Evolutionary conservation across 176 grass and related monocot species (phyloP).

Genomic region (Saccharum officinarum): DNA sequence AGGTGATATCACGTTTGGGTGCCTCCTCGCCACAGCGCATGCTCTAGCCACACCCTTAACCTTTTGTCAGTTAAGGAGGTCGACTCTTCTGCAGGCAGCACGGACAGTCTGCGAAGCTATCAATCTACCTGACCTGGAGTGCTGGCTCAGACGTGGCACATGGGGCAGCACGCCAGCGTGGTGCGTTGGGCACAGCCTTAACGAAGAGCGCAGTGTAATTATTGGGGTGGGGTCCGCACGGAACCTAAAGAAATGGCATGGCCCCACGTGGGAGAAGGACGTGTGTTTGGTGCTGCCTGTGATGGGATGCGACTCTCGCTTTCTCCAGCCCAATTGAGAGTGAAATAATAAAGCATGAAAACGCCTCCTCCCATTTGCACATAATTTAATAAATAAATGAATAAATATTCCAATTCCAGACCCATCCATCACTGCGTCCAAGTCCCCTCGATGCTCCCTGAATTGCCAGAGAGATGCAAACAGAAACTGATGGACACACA

Average conservation of each 20-base stretch:
- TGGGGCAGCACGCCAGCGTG: no score
- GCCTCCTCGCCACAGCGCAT: no score
- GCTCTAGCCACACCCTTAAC: no score
- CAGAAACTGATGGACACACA: conserved; percentile 21
- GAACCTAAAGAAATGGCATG: conserved; percentile 45
- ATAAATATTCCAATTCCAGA: neutral
- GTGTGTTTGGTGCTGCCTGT: conserved; percentile 53
- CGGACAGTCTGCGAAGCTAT: no score
- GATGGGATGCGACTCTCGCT: conserved; percentile 69
- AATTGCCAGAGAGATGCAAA: conserved; percentile 16
- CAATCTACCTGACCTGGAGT: no score
- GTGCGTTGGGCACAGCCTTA: no score
- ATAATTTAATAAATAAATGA: neutral
- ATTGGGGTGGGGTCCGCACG: conserved; percentile 72
- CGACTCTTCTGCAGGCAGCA: no score
- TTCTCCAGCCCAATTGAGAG: conserved; percentile 41
- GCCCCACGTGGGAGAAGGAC: conserved; percentile 49
- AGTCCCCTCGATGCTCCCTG: neutral
- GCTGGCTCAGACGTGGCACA: no score
- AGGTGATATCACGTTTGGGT: no score
- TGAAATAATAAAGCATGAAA: conserved; percentile 47
- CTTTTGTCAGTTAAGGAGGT: no score
- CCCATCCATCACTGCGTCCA: neutral
- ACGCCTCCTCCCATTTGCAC: conserved; percentile 5
- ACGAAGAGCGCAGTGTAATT: conserved; percentile 39